Evolutionary conservation across 768 basidiomycete genomes (phyloP).

Genomic region (Vishniacozyma victoriae): DNA sequence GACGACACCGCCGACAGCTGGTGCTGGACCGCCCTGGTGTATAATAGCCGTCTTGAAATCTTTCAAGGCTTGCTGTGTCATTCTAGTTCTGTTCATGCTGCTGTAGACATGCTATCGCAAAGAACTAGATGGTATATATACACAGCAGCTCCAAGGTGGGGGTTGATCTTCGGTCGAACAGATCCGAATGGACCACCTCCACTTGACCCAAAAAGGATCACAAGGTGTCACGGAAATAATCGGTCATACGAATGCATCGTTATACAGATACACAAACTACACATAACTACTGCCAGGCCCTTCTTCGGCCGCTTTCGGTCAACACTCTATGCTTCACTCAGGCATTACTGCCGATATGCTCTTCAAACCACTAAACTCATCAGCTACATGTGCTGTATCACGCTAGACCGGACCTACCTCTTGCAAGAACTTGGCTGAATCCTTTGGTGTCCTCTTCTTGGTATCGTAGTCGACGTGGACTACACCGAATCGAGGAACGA

Average conservation of each 20-base stretch:
- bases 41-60: slow-evolving; percentile 13
- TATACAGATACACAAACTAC: neutral
- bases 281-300: no score
- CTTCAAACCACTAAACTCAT: neutral
- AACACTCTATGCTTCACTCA: no score
- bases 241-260: neutral
- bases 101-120: no score
- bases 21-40: slow-evolving; percentile 23
- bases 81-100: no score
- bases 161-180: no score
- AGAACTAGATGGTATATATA: neutral
- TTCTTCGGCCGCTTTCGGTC: no score
- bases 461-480: slow-evolving; percentile 33
- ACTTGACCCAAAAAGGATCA: no score
- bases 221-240: neutral
- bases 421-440: slow-evolving; percentile 24
- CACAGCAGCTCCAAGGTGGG: neutral
- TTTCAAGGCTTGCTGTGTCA: no score
- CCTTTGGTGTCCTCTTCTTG: slow-evolving; percentile 37
- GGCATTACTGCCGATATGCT: neutral
- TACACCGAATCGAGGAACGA: slow-evolving; percentile 31
- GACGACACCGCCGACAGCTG: slow-evolving; percentile 28
- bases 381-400: no score
- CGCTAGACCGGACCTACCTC: slow-evolving; percentile 18
- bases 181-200: neutral